Base-by-base conservation (phyloP, 495 filamentous ascomycete genomes). In the Bacidia gigantensis region DNA sequence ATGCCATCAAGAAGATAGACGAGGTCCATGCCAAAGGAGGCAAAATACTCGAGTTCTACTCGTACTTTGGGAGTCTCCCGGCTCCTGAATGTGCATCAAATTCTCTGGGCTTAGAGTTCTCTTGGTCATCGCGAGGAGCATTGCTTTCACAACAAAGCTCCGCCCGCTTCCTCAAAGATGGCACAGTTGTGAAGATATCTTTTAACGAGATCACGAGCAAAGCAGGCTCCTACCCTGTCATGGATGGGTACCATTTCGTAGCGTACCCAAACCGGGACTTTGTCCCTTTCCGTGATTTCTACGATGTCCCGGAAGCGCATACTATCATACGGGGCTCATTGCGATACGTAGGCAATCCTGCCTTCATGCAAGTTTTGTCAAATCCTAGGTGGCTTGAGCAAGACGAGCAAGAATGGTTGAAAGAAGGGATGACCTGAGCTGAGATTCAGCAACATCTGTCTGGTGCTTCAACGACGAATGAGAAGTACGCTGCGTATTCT, bases 201-300 rank as follows among this genome's bases (percentile, higher is more conserved):
- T 12, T 12, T 10, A 17, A 18, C 14, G 32, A 55, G 17, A 49
- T 55, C 17, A 51, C 52, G 52, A 43, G 32, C 22, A 26, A 3
- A 7, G 52, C 48, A 14, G 41, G 52, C 25, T 48, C 47, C 49
- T 55, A 52, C 32, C 41, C n/a, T 32, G 29, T 48, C 45, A 48
- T 44, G 41, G 41, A 44, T 18, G 41, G 45, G 3, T 48, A 48
- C 24, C 11, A 48, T 22, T 90, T 95, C 60, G 87, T 95, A 48
- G 89, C 84, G 7, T 98, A 97, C 66, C 87, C 88, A 11, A 96
- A 96, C 77, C 76, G 90, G 50, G 87, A 96, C 68, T 92, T 85
- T 1, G 88, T 80, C 0, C 74, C 81, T 17, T 96, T 86, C 77
- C 80, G 78, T 56, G 85, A 93, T 72, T 76, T 83, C 38, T 98